A percentile compares a stretch with the other conserved stretches of the same genome.
phyloP scores from a whole-genome alignment of 257 asterid species.

The Solanum megistacrolobum region DNA sequence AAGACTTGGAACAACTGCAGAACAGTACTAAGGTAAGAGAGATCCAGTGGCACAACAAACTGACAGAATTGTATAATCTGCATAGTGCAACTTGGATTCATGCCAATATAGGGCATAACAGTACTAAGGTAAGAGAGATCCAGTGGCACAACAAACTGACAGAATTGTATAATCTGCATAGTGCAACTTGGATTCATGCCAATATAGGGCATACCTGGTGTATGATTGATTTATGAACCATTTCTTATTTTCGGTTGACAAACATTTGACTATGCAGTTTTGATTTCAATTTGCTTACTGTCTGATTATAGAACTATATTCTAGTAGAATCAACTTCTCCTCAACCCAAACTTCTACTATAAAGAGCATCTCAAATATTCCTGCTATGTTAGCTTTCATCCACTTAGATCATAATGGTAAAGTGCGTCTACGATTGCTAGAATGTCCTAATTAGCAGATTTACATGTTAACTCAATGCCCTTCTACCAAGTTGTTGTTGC shows the following conservation, averaged over 20 bases:
- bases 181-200: not conserved
- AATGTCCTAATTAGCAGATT: not conserved
- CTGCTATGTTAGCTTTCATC: not conserved
- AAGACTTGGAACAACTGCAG: slow-evolving; percentile 42
- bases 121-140: not conserved
- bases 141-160: not conserved
- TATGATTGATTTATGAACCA: not conserved
- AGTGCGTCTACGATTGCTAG: not conserved
- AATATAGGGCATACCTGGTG: not conserved
- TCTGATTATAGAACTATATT: not conserved
- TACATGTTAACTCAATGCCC: not conserved
- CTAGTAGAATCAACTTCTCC: not conserved
- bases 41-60: not conserved
- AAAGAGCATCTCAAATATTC: not conserved
- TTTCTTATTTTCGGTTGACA: not conserved
- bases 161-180: not conserved
- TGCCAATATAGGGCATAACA: not conserved
- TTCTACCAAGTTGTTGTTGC: not conserved
- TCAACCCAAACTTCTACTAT: not conserved
- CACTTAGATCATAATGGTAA: not conserved
- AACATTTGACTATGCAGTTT: not conserved
- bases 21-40: not conserved
- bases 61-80: not conserved
- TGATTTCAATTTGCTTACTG: not conserved
- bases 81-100: not conserved